Evolutionary conservation across 345 rosid species (phyloP).

Genomic region (Dimocarpus longan): DNA sequence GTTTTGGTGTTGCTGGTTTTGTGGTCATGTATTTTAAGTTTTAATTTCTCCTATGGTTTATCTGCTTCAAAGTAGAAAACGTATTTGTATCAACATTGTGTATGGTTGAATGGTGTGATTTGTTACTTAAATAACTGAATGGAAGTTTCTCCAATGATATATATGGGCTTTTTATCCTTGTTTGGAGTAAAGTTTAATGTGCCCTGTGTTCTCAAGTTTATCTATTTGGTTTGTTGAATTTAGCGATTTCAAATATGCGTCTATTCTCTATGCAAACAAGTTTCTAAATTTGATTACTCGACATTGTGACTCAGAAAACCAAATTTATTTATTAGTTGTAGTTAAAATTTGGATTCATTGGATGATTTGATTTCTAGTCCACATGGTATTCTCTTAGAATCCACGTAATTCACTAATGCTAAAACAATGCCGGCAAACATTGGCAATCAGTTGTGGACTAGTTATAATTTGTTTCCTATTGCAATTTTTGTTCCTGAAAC

Average conservation of each 20-base stretch:
- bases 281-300: neutral
- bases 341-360: conserved; percentile 7
- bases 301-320: neutral
- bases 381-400: conserved; percentile 3
- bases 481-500: neutral
- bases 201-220: neutral
- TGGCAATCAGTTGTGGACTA: neutral
- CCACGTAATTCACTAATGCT: neutral
- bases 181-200: neutral
- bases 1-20: neutral
- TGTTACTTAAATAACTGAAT: neutral
- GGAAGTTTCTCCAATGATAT: neutral
- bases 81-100: too few relatives aligned
- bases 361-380: neutral
- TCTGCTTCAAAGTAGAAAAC: neutral
- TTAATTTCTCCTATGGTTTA: neutral
- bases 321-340: neutral
- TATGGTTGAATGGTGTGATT: neutral
- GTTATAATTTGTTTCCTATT: neutral
- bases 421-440: neutral
- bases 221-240: conserved; percentile 9
- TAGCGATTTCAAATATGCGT: neutral
- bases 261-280: neutral
- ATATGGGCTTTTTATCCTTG: neutral
- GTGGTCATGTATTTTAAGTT: neutral